phyloP scores from a whole-genome alignment of 1,284 basidiomycete species.

The Apiotrichum laibachii region DNA sequence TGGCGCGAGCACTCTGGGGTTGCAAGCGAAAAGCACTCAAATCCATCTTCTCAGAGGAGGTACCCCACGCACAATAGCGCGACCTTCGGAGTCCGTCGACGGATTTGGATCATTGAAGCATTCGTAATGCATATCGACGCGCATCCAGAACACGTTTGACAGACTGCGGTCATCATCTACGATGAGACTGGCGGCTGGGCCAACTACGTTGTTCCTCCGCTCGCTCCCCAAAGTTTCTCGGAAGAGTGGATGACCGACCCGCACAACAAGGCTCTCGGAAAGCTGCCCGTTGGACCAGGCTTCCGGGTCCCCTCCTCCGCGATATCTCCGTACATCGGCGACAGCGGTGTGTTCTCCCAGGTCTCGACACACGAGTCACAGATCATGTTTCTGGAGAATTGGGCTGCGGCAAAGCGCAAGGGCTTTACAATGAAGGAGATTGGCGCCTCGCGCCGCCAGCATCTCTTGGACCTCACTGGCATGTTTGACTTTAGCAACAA shows the following conservation, averaged over 20 bases:
- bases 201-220: neutral
- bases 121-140: conserved; percentile 16
- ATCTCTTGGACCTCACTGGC: neutral
- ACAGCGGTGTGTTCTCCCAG: neutral
- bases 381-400: neutral
- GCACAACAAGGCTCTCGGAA: neutral
- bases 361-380: neutral
- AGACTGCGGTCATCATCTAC: neutral
- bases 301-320: neutral
- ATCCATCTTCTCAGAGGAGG: neutral
- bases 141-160: conserved; percentile 40
- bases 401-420: neutral
- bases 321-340: neutral
- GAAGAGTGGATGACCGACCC: conserved; percentile 2
- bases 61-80: neutral
- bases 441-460: neutral
- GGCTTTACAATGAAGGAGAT: neutral
- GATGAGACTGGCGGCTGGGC: conserved; percentile 1
- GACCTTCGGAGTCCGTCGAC: neutral
- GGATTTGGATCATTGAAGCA: conserved; percentile 15
- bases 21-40: neutral
- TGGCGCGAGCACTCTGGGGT: neutral
- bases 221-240: neutral
- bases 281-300: neutral
- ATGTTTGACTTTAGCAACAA: conserved; percentile 1